Base-by-base conservation (phyloP, 345 rosid species). In the Sapria himalayana region DNA sequence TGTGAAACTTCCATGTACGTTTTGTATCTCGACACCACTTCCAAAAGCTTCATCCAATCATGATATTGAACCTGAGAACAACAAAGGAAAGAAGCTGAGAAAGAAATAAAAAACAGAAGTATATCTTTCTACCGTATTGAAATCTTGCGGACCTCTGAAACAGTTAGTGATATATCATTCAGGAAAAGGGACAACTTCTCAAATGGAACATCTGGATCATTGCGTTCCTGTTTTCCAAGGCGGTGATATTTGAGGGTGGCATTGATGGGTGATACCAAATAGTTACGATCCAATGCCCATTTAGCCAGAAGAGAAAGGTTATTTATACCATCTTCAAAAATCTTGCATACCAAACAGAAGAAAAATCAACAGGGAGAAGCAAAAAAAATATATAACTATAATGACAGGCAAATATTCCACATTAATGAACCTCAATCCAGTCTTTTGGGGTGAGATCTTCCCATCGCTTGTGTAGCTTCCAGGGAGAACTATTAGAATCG, bases 311-410 rank as follows among this genome's bases (percentile, higher is more conserved):
- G 31, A 42, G 66, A 56, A 29, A 74, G 64, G 55, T 74, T 84
- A 49, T 74, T 82, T 52, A 89, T 72, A 48, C 98, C 98, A 55
- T 79, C 98, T 73, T 89, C 98, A 63, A 79, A 89, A 64, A 89
- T 68, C 98, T 89, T 62, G 24, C 13, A 9, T 20, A 35, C 22
- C 19, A 41, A 33, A 39, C 27, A 49, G 43, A 19, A 55, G 50
- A 37, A 29, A 43, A 19, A 14, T 19, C 7, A 41, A 33, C 5
- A n/a, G 9, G 11, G 21, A 44, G 17, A 21, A 15, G 34, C 27
- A 29, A 38, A 16, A 22, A 34, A 27, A 16, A 22, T 8, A 25
- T 10, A 9, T 9, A 16, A 60, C 3, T 13, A 39, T 27, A 22
- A 14, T 29, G 39, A 23, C 21, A 19, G 33, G 9, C 18, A 32